Conservation (phyloP, 257 asterid species). For the Primulina tabacum region DNA sequence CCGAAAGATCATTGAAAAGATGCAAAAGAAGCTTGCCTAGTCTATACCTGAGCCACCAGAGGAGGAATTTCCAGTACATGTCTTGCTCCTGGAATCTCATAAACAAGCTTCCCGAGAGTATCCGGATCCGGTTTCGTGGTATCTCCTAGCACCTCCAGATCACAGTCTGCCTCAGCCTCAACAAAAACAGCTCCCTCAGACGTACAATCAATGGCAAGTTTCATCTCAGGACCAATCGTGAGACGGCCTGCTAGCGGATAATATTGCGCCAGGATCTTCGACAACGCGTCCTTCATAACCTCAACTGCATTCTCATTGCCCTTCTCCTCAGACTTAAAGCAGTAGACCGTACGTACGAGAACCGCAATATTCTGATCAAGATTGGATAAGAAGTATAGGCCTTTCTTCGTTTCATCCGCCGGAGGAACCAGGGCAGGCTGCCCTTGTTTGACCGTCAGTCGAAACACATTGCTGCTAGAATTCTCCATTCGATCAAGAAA, state of each 20-base stretch:
- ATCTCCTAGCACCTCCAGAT: conserved; percentile 57
- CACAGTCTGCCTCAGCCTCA: conserved; percentile 77
- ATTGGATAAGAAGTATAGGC: conserved; percentile 64
- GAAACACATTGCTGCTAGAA: conserved; percentile 30
- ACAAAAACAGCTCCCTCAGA: conserved; percentile 84
- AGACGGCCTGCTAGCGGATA: conserved; percentile 79
- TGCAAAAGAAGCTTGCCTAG: neutral
- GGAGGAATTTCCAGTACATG: conserved; percentile 78
- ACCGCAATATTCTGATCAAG: conserved; percentile 89
- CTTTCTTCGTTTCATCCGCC: conserved; percentile 54
- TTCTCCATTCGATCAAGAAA: conserved; percentile 47
- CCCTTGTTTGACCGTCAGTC: conserved; percentile 55
- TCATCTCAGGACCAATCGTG: conserved; percentile 58
- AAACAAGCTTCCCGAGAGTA: conserved; percentile 75
- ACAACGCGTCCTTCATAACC: conserved; percentile 60
- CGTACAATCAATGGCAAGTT: conserved; percentile 72
- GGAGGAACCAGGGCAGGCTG: conserved; percentile 54
- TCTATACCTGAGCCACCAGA: conserved; percentile 67
- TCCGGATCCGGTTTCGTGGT: conserved; percentile 78
- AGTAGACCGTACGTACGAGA: conserved; percentile 69
- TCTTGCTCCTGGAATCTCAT: conserved; percentile 74
- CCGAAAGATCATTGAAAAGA: neutral
- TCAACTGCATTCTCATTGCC: conserved; percentile 49
- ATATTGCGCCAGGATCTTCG: conserved; percentile 65
- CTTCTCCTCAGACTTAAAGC: conserved; percentile 58